Conservation (phyloP, 2,329 filamentous ascomycete genomes). For the Aspergillus jensenii region DNA sequence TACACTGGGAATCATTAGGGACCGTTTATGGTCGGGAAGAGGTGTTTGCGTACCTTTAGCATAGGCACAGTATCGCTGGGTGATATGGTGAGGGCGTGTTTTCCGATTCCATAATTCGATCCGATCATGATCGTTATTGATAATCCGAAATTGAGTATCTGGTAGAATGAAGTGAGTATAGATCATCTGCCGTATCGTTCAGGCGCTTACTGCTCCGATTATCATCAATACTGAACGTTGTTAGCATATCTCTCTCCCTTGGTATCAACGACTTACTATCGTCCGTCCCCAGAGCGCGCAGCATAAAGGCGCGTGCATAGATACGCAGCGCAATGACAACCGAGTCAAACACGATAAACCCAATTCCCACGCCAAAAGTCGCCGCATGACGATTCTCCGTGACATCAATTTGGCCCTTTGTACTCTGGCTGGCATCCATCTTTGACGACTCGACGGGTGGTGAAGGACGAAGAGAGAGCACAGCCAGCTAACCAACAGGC, state of each 20-base stretch:
- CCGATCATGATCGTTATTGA: neutral
- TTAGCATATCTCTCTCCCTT: neutral
- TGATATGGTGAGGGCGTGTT: neutral
- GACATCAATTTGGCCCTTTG: neutral
- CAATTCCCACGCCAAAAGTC: neutral
- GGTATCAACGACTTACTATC: neutral
- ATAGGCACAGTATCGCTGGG: neutral
- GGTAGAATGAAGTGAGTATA: too few species aligned
- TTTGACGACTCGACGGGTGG: neutral
- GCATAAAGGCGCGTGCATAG: slow-evolving; percentile 1
- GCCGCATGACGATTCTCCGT: neutral
- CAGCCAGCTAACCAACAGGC: neutral
- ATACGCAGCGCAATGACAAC: neutral
- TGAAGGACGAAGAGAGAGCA: neutral
- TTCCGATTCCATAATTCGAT: neutral
- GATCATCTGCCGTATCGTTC: too few species aligned
- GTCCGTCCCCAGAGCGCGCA: neutral
- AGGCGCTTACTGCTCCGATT: neutral
- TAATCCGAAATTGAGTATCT: too few species aligned
- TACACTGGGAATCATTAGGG: neutral
- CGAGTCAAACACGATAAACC: neutral
- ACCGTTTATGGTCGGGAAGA: neutral
- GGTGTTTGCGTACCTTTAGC: neutral
- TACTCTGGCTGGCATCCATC: neutral
- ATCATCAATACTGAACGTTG: neutral